A percentile compares a stretch with the other conserved stretches of the same genome.
Evolutionary conservation across 441 rosid species (phyloP).

Genomic region (Breynia disticha): DNA sequence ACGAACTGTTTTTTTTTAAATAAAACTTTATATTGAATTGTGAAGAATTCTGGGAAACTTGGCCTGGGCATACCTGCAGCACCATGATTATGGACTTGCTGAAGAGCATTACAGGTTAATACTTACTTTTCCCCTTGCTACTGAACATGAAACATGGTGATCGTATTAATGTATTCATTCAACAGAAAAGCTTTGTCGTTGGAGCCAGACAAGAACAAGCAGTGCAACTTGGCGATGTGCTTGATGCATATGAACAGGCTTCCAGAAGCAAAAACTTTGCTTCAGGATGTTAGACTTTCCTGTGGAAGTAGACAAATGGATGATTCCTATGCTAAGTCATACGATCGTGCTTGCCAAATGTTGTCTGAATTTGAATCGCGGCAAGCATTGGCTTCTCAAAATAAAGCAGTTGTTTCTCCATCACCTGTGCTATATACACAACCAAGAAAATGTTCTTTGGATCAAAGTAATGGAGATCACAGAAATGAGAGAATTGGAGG

Average conservation of each 20-base stretch:
- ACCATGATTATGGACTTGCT: conserved; percentile 62
- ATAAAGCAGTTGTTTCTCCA: conserved; percentile 17
- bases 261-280: conserved; percentile 57
- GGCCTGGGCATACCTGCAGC: conserved; percentile 87
- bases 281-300: conserved; percentile 39
- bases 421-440: conserved; percentile 28
- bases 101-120: conserved; percentile 63
- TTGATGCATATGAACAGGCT: conserved; percentile 63
- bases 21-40: conserved; percentile 2
- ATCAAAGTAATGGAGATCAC: conserved; percentile 11
- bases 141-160: background rate
- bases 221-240: conserved; percentile 70
- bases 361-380: conserved; percentile 32
- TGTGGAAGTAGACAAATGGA: conserved; percentile 36
- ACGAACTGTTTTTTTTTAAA: conserved; percentile 4
- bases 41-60: conserved; percentile 70
- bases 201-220: conserved; percentile 66
- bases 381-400: background rate
- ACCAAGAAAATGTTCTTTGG: conserved; percentile 23
- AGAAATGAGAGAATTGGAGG: conserved; percentile 20
- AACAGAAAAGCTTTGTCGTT: conserved; percentile 57
- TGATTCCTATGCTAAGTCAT: conserved; percentile 54
- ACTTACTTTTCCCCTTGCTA: background rate
- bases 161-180: background rate
- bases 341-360: conserved; percentile 56